Evolutionary conservation across 164 flowering plant species (phyloP), one percentile per base, ranked within the genome.

Genomic region (Magnolia officinalis): DNA sequence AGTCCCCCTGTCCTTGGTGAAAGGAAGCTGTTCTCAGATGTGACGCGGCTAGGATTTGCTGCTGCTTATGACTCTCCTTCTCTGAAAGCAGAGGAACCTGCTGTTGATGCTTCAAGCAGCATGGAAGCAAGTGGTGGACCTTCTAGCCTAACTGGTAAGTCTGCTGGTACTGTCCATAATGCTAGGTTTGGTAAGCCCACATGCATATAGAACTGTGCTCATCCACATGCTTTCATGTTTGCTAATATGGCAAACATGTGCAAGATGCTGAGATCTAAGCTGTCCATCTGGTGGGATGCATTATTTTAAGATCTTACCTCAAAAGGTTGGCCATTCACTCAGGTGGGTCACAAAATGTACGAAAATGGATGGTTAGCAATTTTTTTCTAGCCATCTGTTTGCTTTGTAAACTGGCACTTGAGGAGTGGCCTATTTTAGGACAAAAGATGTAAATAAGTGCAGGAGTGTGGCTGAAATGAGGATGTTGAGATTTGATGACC

Each of bases 1-100:
- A 88, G 93, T 76, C 92, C 97, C 73, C 92, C 95, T 10, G 64
- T 76, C 4, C 50, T 58, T 18, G 90, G 87, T 59, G 94, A 83
- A 75, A 85, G 95, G 80, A 86, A 78, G 58, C 80, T 82, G 63
- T 96, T 94, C 85, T 92, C 99, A 75, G 89, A 77, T 78, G 99
- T 96, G 23, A 86, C 98, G 4, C 90, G 89, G 79, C 89, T 96
- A 59, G 99, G 98, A 72, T 92, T 86, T 85, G 99, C 99, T 71
- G 91, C 99, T 58, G 97, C 81, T 5, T 84, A 87, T 77, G 98
- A 91, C 81, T 90, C 95, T 74, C 98, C 97, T 0, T 77, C 85
- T 74, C 75, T 92, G 75, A 87, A 81, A 81, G 80, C 76, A 50
- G 90, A 84, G 76, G 89, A 85, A 75, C 61, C 61, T 11, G 63